phyloP scores from a whole-genome alignment of 495 filamentous ascomycete genomes.

The Aspergillus ostianus region DNA sequence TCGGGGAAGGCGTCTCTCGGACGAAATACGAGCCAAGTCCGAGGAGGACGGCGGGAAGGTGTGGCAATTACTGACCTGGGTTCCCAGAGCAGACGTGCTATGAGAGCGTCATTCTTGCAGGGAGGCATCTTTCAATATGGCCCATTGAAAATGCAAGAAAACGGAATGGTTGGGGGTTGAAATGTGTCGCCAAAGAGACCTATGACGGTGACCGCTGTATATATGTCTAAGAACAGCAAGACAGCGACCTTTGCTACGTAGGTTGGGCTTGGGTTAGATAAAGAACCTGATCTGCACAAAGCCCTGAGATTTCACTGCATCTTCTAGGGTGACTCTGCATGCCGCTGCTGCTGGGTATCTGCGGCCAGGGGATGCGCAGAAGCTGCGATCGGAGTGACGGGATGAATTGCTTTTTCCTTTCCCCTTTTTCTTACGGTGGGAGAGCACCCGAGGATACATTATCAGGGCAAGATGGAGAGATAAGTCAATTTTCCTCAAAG shows the following conservation, averaged over 20 bases:
- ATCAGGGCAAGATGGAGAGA: neutral
- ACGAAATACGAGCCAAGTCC: neutral
- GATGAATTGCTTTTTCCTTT: neutral
- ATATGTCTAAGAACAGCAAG: neutral
- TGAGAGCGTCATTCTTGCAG: slow-evolving; percentile 17
- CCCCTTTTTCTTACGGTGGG: no score
- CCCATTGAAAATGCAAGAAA: slow-evolving; percentile 12
- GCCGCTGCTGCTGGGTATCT: neutral
- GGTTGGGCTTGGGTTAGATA: neutral
- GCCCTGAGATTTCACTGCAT: neutral
- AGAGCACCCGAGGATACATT: neutral
- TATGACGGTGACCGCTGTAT: neutral
- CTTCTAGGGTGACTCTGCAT: neutral
- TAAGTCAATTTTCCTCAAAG: neutral
- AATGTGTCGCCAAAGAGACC: neutral
- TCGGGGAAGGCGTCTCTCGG: neutral
- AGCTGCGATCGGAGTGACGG: neutral
- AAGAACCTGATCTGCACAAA: neutral
- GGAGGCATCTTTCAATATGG: slow-evolving; percentile 15
- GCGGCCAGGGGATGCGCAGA: neutral
- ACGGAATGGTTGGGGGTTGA: neutral
- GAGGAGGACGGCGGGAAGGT: neutral
- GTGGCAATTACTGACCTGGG: slow-evolving; percentile 30
- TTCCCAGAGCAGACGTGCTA: slow-evolving; percentile 40
- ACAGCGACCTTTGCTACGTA: neutral